Base-by-base conservation (phyloP, 495 filamentous ascomycete genomes). In the Penicillium psychrofluorescens region DNA sequence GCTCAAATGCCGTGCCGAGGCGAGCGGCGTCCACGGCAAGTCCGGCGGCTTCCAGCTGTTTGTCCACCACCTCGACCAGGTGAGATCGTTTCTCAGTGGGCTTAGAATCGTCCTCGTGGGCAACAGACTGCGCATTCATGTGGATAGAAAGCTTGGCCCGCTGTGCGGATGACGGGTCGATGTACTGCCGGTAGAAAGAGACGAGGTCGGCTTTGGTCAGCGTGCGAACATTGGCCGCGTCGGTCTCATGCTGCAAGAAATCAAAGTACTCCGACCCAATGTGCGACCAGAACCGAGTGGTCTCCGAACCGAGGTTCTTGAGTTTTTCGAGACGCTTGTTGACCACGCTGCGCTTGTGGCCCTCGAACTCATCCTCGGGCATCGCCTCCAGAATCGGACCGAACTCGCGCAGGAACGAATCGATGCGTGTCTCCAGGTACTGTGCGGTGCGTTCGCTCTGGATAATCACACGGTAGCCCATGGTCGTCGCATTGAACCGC, bases 221-320 rank as follows among this genome's bases (percentile, higher is more conserved):
- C 8, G 70, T 65, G 46, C 82, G 80, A 50, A 97, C 78, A 43
- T 83, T 66, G 7, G 78, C 81, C 10, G 85, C 90, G 49, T 97
- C 90, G 8, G 74, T 71, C 42, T 94, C 83, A 29, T 90, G 77
- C 53, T 81, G 76, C 52, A 87, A 72, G 61, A 99, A 99, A 59
- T 95, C 87, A 59, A 87, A 91, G 50, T 82, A 86, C 57, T 97
- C 92, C 38, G 77, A 86, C 11, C 79, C 78, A 56, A 97, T 86
- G 48, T 94, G 85, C 29, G 64, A 75, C 91, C 88, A 95, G 58
- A 91, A 85, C 13, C 88, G 78, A 40, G 68, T 71, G 16, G 80
- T 88, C 67, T 99, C 92, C 41, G 91, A 88, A 38, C 78, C 74
- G 48, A 99, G 67, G 55, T 94, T 95, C 75, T 96, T 97, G 53